Base-by-base conservation (phyloP, 768 basidiomycete genomes). In the Tulasnella sp. region DNA sequence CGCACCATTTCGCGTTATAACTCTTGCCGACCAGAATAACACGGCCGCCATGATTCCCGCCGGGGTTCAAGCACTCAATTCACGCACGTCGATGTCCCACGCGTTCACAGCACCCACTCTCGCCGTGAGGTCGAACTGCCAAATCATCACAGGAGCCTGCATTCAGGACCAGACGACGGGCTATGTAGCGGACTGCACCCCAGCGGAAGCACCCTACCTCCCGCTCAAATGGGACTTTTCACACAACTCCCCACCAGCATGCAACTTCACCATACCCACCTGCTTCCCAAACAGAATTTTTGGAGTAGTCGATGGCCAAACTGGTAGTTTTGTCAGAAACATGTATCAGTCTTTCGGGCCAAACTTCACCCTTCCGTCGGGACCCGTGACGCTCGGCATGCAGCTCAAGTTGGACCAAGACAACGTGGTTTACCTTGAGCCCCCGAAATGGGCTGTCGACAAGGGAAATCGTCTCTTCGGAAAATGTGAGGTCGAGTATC, bases 81-180 rank as follows among this genome's bases (percentile, higher is more conserved):
- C 64, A 37, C 64, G 64, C 64, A 69, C 64, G 64, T 69, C 64
- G 9, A 69, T 69, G 64, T 37, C 64, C 64, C 28, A 69, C 64
- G 31, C 64, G 1, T 69, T 69, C 28, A 69, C 28, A 69, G 64
- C 64, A 5, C 28, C 64, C 12, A 69, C 64, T 69, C 64, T 69
- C 31, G 64, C 64, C 7, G 64, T 69, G 0, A 12, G 64, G 14
- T 69, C 64, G 9, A 28, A 69, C n/a, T 69, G 64, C 31, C 37
- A 69, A 28, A 69, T 69, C 28, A 18, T 69, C 0, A 69, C 64
- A 0, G 11, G 14, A 6, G 34, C 31, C 16, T 69, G 64, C 28
- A 20, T 14, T 12, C 11, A 69, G 31, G 64, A 69, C 34, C 11
- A 28, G 18, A 14, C n/a, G n/a, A 2, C 31, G 34, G n/a, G 34